Conservation (phyloP, 2,329 filamentous ascomycete species). For the Pseudocercospora fijiensis region DNA sequence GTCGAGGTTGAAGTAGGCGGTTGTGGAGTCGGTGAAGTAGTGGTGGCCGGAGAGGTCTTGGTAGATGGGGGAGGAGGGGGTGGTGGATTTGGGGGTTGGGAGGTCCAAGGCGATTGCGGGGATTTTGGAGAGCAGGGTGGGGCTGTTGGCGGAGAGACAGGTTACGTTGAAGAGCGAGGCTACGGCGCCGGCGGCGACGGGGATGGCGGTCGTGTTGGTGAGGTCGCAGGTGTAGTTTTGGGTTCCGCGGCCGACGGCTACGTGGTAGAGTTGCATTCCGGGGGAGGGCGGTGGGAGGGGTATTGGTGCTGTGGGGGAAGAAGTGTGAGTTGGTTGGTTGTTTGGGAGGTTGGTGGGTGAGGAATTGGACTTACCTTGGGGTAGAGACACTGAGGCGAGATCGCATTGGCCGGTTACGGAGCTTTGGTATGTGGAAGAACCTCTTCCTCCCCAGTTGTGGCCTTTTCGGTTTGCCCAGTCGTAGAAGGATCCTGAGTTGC, state of each 20-base stretch:
- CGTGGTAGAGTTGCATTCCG: slow-evolving; percentile 68
- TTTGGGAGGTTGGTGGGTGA: background rate
- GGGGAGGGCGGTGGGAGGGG: slow-evolving; percentile 60
- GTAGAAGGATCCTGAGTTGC: slow-evolving; percentile 7
- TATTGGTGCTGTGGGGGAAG: slow-evolving; percentile 34
- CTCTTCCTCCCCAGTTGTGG: slow-evolving; percentile 20
- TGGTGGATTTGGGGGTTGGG: slow-evolving; percentile 49
- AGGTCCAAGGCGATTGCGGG: slow-evolving; percentile 67
- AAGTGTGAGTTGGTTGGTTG: background rate
- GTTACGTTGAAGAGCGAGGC: slow-evolving; percentile 86
- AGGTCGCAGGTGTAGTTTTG: slow-evolving; percentile 87
- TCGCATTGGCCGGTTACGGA: slow-evolving; percentile 16
- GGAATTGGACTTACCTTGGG: slow-evolving; percentile 20
- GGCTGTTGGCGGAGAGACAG: slow-evolving; percentile 70
- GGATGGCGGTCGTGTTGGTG: slow-evolving; percentile 57
- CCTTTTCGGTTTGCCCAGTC: slow-evolving; percentile 17
- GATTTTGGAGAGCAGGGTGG: slow-evolving; percentile 64
- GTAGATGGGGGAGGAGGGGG: slow-evolving; percentile 53
- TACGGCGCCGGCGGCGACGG: slow-evolving; percentile 68
- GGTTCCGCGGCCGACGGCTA: slow-evolving; percentile 82
- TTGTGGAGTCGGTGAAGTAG: slow-evolving; percentile 70
- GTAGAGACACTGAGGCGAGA: slow-evolving; percentile 20
- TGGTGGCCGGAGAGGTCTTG: slow-evolving; percentile 71
- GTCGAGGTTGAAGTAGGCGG: slow-evolving; percentile 78
- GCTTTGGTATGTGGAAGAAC: background rate